Evolutionary conservation across 352 stramenopile genomes (phyloP), one percentile per base, ranked within the genome.

Genomic region (Globisporangium camurandrum): DNA sequence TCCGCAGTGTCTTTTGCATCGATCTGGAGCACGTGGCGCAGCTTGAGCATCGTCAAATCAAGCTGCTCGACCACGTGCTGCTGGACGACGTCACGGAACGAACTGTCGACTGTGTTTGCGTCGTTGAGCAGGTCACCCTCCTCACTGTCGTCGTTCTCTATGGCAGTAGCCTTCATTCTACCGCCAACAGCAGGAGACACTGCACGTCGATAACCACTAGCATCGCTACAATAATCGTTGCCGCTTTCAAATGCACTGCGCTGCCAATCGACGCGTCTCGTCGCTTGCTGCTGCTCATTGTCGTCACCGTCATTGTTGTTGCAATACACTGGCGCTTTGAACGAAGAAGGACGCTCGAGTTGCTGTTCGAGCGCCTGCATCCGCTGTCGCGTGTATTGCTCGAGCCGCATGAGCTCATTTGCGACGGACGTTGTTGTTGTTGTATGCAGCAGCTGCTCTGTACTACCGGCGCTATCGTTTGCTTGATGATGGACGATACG

Each of bases 21-120:
- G 24, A 86, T 68, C 2, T 40, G 53, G 1, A 86, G 62, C 20
- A 79, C 63, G 34, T 86, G 74, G 17, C 64, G 69, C n/a, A 86
- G 61, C 50, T 71, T 71, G 11, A 86, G 40, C 6, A 86, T 86
- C n/a, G 74, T 78, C 2, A 84, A 53, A n/a, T 84, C 64, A 4
- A 86, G 61, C 17, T 84, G 79, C 44, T 82, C 62, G 11, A 83
- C 38, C 8, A 86, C 67, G 14, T 82, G 52, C 3, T 48, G 54
- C 49, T 81, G 54, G 1, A 86, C 19, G n/a, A 81, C 45, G 14
- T 71, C 57, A n/a, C 63, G 41, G 26, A 74, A 75, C 9, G 59
- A 50, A 7, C 28, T 34, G 3, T 1, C 16, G 14, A 14, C n/a
- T 9, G 19, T 31, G 3, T 41, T 26, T 2, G 5, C 17, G 7